These are phyloP conservation scores for Glomus cerebriforme DNA, from an alignment of 192 early-diverging fungal species.

Conservation along the genomic window DNA sequence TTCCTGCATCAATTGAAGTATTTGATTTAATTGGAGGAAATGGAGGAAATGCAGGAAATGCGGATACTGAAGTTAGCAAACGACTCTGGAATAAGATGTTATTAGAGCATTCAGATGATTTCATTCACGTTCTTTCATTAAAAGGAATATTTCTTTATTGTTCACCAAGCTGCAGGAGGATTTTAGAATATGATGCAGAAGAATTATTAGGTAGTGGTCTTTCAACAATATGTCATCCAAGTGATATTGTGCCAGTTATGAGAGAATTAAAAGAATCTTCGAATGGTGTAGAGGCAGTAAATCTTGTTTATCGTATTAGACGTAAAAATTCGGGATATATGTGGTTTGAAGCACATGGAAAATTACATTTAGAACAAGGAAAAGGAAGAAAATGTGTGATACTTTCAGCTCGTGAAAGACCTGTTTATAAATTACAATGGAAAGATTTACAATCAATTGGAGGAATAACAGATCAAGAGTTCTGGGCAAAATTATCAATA, in stretches of 20 bases:
- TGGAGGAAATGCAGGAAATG: too few species aligned
- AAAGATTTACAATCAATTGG: slow-evolving; percentile 33
- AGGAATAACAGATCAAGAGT: slow-evolving; percentile 42
- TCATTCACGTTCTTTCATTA: slow-evolving; percentile 68
- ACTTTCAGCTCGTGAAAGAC: slow-evolving; percentile 57
- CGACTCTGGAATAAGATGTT: slow-evolving; percentile 47
- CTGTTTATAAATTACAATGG: slow-evolving; percentile 44
- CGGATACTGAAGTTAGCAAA: slow-evolving; percentile 38
- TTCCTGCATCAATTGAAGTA: slow-evolving; percentile 39
- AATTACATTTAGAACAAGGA: slow-evolving; percentile 62
- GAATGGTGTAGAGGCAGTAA: slow-evolving; percentile 46
- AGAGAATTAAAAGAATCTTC: slow-evolving; percentile 60
- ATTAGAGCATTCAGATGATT: slow-evolving; percentile 58
- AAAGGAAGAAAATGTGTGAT: slow-evolving; percentile 72
- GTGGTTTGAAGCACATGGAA: slow-evolving; percentile 66
- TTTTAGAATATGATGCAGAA: slow-evolving; percentile 57
- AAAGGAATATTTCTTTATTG: slow-evolving; percentile 70
- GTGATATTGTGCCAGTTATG: slow-evolving; percentile 68
- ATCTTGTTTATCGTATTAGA: slow-evolving; percentile 64
- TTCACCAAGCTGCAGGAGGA: slow-evolving; percentile 41
- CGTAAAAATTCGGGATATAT: slow-evolving; percentile 60
- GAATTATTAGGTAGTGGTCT: slow-evolving; percentile 64
- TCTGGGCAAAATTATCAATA: slow-evolving; percentile 63
- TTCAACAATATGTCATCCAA: slow-evolving; percentile 63
- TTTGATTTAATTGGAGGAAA: slow-evolving; percentile 43